Conservation (phyloP, 208 protist genomes). For the Acanthamoeba castellanii region DNA sequence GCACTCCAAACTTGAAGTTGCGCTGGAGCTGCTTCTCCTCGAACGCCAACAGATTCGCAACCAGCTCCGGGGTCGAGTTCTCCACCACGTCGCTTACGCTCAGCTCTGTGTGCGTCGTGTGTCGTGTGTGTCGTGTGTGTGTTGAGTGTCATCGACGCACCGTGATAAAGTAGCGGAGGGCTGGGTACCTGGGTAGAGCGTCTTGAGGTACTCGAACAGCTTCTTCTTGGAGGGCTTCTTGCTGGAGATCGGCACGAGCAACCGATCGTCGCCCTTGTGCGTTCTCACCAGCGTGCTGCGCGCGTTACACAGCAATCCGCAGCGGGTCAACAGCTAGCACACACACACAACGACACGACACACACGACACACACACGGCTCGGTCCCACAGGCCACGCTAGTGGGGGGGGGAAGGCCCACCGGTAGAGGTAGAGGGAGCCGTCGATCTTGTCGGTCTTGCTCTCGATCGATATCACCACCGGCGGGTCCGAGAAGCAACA, state of each 20-base stretch:
- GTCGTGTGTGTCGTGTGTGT: background rate
- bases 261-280: conserved; percentile 24
- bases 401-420: background rate
- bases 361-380: background rate
- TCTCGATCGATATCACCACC: background rate
- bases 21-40: conserved; percentile 17
- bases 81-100: background rate
- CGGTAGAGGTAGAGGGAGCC: background rate
- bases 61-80: background rate
- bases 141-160: too few relatives aligned
- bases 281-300: conserved; percentile 41
- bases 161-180: too few relatives aligned
- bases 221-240: conserved; percentile 47
- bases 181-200: background rate
- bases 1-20: conserved; percentile 71
- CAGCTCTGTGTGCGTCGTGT: background rate
- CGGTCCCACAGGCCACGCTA: background rate
- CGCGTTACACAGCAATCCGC: too few relatives aligned
- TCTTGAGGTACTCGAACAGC: conserved; percentile 25
- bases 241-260: background rate
- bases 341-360: background rate
- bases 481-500: background rate
- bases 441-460: conserved; percentile 9
- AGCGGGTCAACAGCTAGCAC: too few relatives aligned
- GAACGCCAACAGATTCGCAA: background rate